Evolutionary conservation across 768 basidiomycete species (phyloP), one percentile per base, ranked within the genome.

Genomic region (Boletus vermiculosoides): DNA sequence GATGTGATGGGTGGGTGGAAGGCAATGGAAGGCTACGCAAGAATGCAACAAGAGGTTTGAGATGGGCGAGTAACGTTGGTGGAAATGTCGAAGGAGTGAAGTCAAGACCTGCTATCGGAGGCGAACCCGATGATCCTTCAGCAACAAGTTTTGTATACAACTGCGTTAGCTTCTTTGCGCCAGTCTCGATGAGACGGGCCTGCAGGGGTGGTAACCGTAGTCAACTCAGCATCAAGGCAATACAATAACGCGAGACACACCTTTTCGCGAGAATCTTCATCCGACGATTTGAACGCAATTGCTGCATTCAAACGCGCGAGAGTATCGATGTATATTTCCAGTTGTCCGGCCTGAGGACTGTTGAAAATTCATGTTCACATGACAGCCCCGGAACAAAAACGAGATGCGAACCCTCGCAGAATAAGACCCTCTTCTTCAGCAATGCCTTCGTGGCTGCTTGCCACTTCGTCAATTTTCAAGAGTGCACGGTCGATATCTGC

Each of bases 91-190:
- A 71, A 41, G 79, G 76, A 25, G 77, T 72, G 48, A 83, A 82
- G 30, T 86, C 82, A 0, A 83, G 69, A 16, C 83, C 84, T 15
- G 85, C 81, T 39, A 79, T 76, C 0, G 83, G 85, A 6, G 86
- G 84, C n/a, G 80, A 77, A 30, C 90, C 90, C 4, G 90, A 87
- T 1, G 89, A 92, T 25, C 84, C 88, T 73, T 92, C 90, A 3
- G 92, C 91, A n/a, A 92, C 88, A 33, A 89, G 78, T 64, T 90
- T 91, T n/a, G 90, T 94, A 66, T 88, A 93, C 13, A 92, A 72
- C 63, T 91, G 90, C 0, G 85, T 80, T 11, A 93, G 77, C 66
- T 91, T 92, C 76, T 92, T 92, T 6, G 85, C 84, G 9, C 92
- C 91, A 1, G 89, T 89, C 74, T 92, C 90, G 10, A 92, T 77